These are phyloP conservation scores for Aureobasidium sp. DNA, from an alignment of 2,329 filamentous ascomycete species.

Conservation along the genomic window DNA sequence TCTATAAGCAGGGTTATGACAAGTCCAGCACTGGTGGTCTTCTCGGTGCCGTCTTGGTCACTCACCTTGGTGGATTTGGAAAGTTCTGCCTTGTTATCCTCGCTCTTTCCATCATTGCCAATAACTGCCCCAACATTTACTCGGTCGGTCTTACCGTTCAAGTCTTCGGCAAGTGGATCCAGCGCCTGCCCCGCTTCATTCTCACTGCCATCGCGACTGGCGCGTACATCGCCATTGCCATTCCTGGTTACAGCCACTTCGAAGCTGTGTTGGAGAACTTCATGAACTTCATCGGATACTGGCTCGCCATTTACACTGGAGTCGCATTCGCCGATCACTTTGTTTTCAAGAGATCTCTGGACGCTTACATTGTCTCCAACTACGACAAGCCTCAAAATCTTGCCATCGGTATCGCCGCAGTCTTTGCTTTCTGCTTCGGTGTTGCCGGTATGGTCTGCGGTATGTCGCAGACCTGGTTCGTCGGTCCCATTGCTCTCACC, in stretches of 20 bases:
- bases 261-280: constrained; percentile 53
- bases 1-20: constrained; percentile 47
- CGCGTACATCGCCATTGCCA: constrained; percentile 59
- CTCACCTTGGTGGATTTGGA: constrained; percentile 57
- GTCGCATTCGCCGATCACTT: constrained; percentile 60
- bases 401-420: constrained; percentile 55
- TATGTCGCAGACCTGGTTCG: constrained; percentile 61
- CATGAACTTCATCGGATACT: constrained; percentile 55
- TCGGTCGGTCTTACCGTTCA: constrained; percentile 59
- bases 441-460: constrained; percentile 57
- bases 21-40: constrained; percentile 57
- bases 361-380: constrained; percentile 48
- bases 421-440: constrained; percentile 55
- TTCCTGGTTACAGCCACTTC: constrained; percentile 60
- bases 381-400: constrained; percentile 51
- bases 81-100: constrained; percentile 53
- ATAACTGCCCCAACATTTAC: constrained; percentile 48
- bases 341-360: constrained; percentile 54
- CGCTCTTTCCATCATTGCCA: constrained; percentile 35
- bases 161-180: constrained; percentile 50
- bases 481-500: constrained; percentile 55
- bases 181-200: constrained; percentile 56
- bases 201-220: constrained; percentile 56
- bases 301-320: constrained; percentile 65
- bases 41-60: constrained; percentile 55